Evolutionary conservation across 352 stramenopile genomes (phyloP), one percentile per base, ranked within the genome.

Genomic region (Thalassiosira hispida): DNA sequence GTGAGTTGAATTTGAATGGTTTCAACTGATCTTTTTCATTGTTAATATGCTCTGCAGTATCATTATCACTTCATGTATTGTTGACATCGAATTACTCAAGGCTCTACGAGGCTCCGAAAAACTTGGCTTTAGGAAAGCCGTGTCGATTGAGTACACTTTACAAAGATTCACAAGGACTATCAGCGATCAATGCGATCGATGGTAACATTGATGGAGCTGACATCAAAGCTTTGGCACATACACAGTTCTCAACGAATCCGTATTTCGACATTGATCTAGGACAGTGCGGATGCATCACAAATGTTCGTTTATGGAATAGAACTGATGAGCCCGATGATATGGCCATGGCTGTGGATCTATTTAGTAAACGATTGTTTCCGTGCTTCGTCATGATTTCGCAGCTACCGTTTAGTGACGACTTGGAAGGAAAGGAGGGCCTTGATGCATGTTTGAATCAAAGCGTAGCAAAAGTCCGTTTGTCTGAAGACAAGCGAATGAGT

Each of bases 191-290:
- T 12, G 96, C 94, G 16, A 92, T 98, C 4, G 84, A 92, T 64
- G 85, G 85, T 2, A 88, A 97, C 27, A 83, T 85, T 3, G 91
- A 94, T 31, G 97, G 94, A 52, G 91, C 90, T 55, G 93, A 96
- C 77, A 97, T 93, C 20, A 83, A 96, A 20, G 79, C 81, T 25
- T 97, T 94, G 60, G 92, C 90, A 49, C 95, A 97, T 78, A 98
- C 96, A 16, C 95, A 98, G 35, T 73, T 96, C 57, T 95, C 98
- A 60, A 86, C 96, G 8, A 95, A 97, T 78, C 91, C 95, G 18
- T 98, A 94, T 94, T 98, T 95, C 92, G 94, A 98, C 80, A 94
- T 98, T 7, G 93, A 98, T 65, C 83, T 98, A 9, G 81, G 85
- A 40, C 57, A 67, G 14, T 73, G 86, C 12, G 73, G 44, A 12